Conservation (phyloP, 2,329 filamentous ascomycete genomes). For the Aureobasidium musti region DNA sequence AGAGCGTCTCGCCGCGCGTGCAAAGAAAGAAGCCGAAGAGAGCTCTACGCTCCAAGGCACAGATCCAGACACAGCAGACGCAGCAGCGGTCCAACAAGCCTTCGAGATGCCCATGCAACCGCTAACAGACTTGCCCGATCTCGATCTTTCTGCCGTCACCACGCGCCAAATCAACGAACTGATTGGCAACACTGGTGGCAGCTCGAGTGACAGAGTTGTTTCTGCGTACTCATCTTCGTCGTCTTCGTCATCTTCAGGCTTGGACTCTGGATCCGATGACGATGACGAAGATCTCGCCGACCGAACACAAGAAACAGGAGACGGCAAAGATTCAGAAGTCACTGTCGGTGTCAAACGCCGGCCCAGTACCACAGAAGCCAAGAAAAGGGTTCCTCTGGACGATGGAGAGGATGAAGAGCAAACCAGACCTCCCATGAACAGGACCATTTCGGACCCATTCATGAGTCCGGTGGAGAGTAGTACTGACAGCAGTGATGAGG, state of each 20-base stretch:
- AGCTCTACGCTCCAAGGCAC: slow-evolving; percentile 33
- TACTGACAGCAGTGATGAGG: not conserved
- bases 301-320: slow-evolving; percentile 35
- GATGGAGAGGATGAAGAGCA: not conserved
- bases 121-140: slow-evolving; percentile 48
- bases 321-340: not conserved
- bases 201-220: slow-evolving; percentile 37
- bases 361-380: slow-evolving; percentile 43
- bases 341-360: slow-evolving; percentile 34
- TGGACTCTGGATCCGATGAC: slow-evolving; percentile 33
- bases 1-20: slow-evolving; percentile 68
- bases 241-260: slow-evolving; percentile 56
- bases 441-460: not conserved
- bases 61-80: slow-evolving; percentile 41
- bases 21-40: slow-evolving; percentile 35
- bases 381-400: slow-evolving; percentile 37
- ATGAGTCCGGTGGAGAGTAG: slow-evolving; percentile 8
- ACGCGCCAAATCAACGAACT: slow-evolving; percentile 40
- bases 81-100: slow-evolving; percentile 37
- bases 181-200: slow-evolving; percentile 33
- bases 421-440: not conserved
- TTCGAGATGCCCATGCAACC: slow-evolving; percentile 39
- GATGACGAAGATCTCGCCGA: slow-evolving; percentile 31
- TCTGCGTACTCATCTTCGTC: slow-evolving; percentile 53
- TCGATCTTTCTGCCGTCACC: slow-evolving; percentile 37